Evolutionary conservation across 306 rosid species (phyloP), one percentile per base, ranked within the genome.

Genomic region (Urtica urens): DNA sequence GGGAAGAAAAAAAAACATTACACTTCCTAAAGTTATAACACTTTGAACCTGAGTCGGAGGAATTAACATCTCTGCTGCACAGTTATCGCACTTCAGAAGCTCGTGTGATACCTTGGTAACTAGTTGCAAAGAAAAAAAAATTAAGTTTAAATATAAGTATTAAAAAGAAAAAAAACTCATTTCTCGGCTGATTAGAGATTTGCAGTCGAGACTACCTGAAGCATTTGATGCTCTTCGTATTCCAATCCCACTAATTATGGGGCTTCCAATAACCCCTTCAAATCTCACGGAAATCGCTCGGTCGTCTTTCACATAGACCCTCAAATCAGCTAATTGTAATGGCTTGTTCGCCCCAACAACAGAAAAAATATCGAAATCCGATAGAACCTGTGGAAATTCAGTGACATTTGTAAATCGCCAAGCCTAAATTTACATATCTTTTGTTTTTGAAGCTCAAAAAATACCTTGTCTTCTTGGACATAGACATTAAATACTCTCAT

Each of bases 271-370:
- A 49, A 86, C 53, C 65, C 95, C 80, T 71, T 86, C 93, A 69
- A 86, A 86, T 58, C 80, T 66, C 59, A 86, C 52, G 31, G 71
- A 59, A 51, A 81, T 62, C 28, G 64, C 45, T 40, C 78, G 81
- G 60, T 76, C 73, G 31, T 86, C 93, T 69, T 76, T 81, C 62
- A 76, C 78, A 31, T 55, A 51, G 20, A 72, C 85, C 53, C 85
- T 69, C 33, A 72, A 66, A 61, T 74, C 78, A 35, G 74, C 63
- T 51, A 81, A 30, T 59, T 69, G 93, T 27, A 86, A 29, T 38
- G 95, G 93, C 71, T 81, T 81, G 51, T 81, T 86, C 60, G 93
- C 85, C 68, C 95, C 95, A 53, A 76, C 93, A 52, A 74, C 66
- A 1, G 82, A 79, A 70, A 73, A 86, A 44, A 86, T 73, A 59